Evolutionary conservation across 1,284 basidiomycete genomes (phyloP).

Genomic region (Microbotryomycetes sp.): DNA sequence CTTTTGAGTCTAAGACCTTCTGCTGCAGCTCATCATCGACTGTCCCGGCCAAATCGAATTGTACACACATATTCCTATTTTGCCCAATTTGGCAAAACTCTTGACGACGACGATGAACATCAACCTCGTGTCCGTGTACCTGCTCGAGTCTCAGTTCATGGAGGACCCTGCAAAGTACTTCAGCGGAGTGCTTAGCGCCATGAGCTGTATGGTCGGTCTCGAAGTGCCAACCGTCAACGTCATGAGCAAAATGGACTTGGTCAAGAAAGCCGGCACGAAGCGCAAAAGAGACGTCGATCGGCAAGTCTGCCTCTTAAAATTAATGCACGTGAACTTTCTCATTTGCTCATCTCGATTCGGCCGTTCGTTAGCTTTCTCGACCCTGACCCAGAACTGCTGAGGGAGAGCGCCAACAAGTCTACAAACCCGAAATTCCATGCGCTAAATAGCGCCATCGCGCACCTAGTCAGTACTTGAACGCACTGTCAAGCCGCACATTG

Average conservation of each 20-base stretch:
- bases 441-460: slow-evolving; percentile 89
- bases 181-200: slow-evolving; percentile 93
- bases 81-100: slow-evolving; percentile 73
- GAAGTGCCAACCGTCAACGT: slow-evolving; percentile 96
- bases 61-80: slow-evolving; percentile 95
- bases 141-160: slow-evolving; percentile 98
- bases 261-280: slow-evolving; percentile 62
- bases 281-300: slow-evolving; percentile 64
- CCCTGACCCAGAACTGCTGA: slow-evolving; percentile 86
- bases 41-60: slow-evolving; percentile 99
- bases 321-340: not conserved
- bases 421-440: slow-evolving; percentile 84
- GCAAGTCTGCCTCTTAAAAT: slow-evolving; percentile 47
- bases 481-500: not conserved
- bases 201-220: slow-evolving; percentile 98
- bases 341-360: not conserved
- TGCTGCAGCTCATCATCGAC: slow-evolving; percentile 71
- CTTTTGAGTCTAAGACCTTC: too few species aligned
- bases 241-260: slow-evolving; percentile 99
- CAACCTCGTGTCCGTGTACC: slow-evolving; percentile 73
- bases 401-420: slow-evolving; percentile 55
- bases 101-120: slow-evolving; percentile 58
- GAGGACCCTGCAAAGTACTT: slow-evolving; percentile 99
- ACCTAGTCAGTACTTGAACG: slow-evolving; percentile 56
- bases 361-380: slow-evolving; percentile 68